Conservation (phyloP, 2,329 filamentous ascomycete species). For the Pseudogymnoascus sp. region DNA sequence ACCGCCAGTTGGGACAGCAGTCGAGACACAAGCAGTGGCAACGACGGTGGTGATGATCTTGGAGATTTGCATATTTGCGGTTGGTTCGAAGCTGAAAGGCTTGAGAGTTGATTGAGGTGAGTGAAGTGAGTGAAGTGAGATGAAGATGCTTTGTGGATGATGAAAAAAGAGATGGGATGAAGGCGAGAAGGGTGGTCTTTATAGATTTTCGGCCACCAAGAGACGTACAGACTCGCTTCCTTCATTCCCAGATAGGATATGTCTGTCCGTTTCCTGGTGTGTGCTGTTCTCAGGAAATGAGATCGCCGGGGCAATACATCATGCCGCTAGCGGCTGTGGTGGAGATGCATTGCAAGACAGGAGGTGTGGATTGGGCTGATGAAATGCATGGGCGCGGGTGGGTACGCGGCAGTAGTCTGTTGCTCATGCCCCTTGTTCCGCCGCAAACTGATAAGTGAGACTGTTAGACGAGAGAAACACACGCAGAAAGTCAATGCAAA, state of each 20-base stretch:
- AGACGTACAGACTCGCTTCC: neutral
- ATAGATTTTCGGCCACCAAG: neutral
- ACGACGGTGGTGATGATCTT: constrained; percentile 5
- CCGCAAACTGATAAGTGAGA: constrained; percentile 6
- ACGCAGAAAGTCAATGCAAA: neutral
- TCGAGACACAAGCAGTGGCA: neutral
- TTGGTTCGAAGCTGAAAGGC: constrained; percentile 1
- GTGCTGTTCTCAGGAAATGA: neutral
- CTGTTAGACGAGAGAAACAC: neutral
- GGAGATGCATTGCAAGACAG: neutral
- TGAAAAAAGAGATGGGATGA: neutral
- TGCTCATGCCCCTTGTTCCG: neutral
- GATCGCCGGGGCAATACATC: neutral
- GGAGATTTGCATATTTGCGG: constrained; percentile 7
- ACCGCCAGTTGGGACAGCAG: neutral
- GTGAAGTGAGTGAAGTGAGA: constrained; percentile 3
- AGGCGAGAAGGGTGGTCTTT: neutral
- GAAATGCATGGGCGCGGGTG: neutral
- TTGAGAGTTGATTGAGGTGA: constrained; percentile 2
- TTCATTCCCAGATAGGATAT: neutral
- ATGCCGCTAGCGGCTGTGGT: neutral
- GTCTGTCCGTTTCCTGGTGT: neutral
- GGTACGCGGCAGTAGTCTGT: neutral
- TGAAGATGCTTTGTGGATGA: neutral
- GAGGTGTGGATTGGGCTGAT: neutral